These are phyloP conservation scores for Agrostemma githago DNA, from an alignment of 148 eudicot genomes.

Conservation along the genomic window DNA sequence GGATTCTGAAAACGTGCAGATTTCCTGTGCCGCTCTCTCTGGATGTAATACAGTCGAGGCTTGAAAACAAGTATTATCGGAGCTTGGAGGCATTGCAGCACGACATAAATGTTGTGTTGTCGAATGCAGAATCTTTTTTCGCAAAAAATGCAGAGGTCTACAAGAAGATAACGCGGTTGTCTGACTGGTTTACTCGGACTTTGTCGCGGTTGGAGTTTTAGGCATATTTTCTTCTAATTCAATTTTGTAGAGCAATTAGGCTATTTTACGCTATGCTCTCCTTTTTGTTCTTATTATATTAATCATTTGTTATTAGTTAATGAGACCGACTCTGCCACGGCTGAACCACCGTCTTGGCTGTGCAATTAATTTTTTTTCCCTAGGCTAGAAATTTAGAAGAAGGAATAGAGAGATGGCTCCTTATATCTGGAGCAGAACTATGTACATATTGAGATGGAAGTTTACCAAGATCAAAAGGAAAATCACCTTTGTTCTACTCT, in stretches of 20 bases:
- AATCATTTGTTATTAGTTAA: constrained; percentile 25
- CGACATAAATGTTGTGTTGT: constrained; percentile 58
- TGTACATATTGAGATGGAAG: constrained; percentile 20
- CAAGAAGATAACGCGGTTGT: constrained; percentile 51
- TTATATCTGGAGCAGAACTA: constrained; percentile 4
- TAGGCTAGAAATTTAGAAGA: constrained; percentile 14
- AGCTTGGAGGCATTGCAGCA: constrained; percentile 74
- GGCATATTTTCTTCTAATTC: constrained; percentile 17
- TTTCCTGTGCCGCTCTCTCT: constrained; percentile 83
- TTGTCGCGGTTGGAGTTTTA: constrained; percentile 53
- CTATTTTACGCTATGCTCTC: constrained; percentile 7
- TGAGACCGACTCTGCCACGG: constrained; percentile 1
- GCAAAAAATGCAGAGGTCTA: constrained; percentile 56
- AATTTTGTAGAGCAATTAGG: constrained; percentile 57
- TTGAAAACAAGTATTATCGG: constrained; percentile 83
- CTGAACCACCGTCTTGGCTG: constrained; percentile 10
- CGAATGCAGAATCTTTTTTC: constrained; percentile 62
- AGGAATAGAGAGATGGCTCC: constrained; percentile 16
- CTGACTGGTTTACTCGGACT: constrained; percentile 62
- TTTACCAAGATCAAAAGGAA: background rate
- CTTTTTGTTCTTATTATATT: constrained; percentile 7
- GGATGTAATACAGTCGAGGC: constrained; percentile 69
- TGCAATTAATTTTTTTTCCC: constrained; percentile 17
- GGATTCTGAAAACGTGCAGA: constrained; percentile 40
- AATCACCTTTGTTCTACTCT: constrained; percentile 1